These are phyloP conservation scores for Bifiguratus adelaidae DNA, from an alignment of 192 early-diverging fungal species.

Conservation along the genomic window DNA sequence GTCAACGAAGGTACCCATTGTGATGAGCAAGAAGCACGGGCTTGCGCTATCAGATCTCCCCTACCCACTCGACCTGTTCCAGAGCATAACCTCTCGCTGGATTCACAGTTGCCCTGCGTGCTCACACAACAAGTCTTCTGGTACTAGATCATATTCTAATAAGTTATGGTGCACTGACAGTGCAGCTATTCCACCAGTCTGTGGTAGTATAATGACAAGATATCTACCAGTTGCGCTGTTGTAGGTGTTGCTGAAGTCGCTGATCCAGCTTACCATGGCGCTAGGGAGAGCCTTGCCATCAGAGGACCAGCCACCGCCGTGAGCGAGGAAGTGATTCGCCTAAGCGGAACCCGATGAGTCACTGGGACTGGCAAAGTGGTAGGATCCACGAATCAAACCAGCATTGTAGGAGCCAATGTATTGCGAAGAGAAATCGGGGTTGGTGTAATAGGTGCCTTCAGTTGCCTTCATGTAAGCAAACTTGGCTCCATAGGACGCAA, in stretches of 20 bases:
- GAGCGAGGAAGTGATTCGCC: slow-evolving; percentile 8
- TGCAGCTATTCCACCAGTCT: slow-evolving; percentile 12
- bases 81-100: too few relatives aligned
- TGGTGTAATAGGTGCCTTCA: slow-evolving; percentile 2
- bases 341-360: slow-evolving; percentile 5
- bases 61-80: too few relatives aligned
- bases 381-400: slow-evolving; percentile 10
- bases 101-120: too few relatives aligned
- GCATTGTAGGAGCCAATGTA: slow-evolving; percentile 1
- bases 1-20: too few relatives aligned
- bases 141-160: too few relatives aligned
- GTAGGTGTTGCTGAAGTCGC: slow-evolving; percentile 16
- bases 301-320: slow-evolving; percentile 16
- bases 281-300: slow-evolving; percentile 21
- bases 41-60: too few relatives aligned
- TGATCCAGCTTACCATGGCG: slow-evolving; percentile 13
- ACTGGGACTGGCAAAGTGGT: slow-evolving; percentile 14
- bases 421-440: neutral
- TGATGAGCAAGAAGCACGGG: too few relatives aligned
- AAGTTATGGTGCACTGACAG: too few relatives aligned
- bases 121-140: too few relatives aligned
- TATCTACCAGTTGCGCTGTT: slow-evolving; percentile 3
- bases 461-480: slow-evolving; percentile 18
- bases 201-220: slow-evolving; percentile 18
- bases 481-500: neutral